phyloP scores from a whole-genome alignment of 2,329 filamentous ascomycete species.

The Venturia aucupariae region DNA sequence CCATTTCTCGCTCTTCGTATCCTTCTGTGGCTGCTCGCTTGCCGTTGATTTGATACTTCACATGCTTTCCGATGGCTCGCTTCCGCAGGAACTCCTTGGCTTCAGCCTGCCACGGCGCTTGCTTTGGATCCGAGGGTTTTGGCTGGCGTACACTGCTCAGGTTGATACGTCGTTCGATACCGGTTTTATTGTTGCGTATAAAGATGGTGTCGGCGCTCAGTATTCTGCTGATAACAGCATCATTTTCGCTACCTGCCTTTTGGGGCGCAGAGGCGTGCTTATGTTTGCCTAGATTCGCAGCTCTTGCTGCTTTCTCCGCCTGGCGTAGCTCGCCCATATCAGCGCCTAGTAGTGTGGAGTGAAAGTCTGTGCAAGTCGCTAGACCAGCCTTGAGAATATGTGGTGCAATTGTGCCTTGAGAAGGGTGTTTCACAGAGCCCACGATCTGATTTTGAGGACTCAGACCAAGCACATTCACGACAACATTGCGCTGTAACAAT shows the following conservation, averaged over 20 bases:
- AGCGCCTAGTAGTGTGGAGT: slow-evolving; percentile 80
- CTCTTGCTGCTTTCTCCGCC: slow-evolving; percentile 79
- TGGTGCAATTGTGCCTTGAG: slow-evolving; percentile 79
- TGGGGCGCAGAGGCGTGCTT: slow-evolving; percentile 61
- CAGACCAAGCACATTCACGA: slow-evolving; percentile 72
- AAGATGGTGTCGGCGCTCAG: slow-evolving; percentile 84
- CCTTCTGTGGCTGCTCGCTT: slow-evolving; percentile 82
- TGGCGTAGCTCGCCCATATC: slow-evolving; percentile 80
- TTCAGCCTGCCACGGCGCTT: slow-evolving; percentile 81
- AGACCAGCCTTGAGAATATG: slow-evolving; percentile 84
- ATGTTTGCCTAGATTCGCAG: slow-evolving; percentile 68
- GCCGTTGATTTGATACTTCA: slow-evolving; percentile 80
- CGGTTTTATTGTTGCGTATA: slow-evolving; percentile 74
- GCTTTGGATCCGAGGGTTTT: slow-evolving; percentile 76
- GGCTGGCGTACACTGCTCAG: slow-evolving; percentile 90
- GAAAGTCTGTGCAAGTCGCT: slow-evolving; percentile 88
- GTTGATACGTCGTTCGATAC: slow-evolving; percentile 79
- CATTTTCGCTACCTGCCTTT: slow-evolving; percentile 52
- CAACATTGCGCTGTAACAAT: slow-evolving; percentile 76
- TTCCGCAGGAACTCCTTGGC: slow-evolving; percentile 95
- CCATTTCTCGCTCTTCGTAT: slow-evolving; percentile 91
- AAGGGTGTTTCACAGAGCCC: slow-evolving; percentile 73
- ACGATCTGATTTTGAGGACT: slow-evolving; percentile 91
- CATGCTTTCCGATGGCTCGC: slow-evolving; percentile 90
- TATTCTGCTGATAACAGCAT: slow-evolving; percentile 77